Base-by-base conservation (phyloP, 78 protist genomes). In the Creolimax fragrantissima region DNA sequence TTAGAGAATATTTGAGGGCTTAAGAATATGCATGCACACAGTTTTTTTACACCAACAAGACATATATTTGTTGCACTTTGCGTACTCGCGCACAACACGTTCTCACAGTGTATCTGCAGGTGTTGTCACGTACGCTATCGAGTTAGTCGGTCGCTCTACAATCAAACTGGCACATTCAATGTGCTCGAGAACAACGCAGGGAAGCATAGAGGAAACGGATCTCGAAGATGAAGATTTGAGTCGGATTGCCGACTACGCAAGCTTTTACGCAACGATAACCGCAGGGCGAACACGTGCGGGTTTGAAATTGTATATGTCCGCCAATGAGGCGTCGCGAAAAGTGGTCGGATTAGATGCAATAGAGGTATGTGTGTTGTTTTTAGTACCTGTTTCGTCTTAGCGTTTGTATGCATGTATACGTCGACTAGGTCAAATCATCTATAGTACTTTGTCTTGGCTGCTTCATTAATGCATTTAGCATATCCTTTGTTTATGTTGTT, bases 331-430 rank as follows among this genome's bases (percentile, higher is more conserved):
- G 86, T 83, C 44, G 35, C 44, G 35, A 24, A 5, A 24, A 39
- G 86, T 2, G 86, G 7, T 0, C 37, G 86, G 0, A 24, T 11
- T 6, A 39, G 86, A 5, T 32, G 7, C 5, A 5, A 41, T 11
- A 24, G 7, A 5, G 7, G 86, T 83, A 41, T 83, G 86, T 83
- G 7, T 17, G 74, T 17, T 58, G 74, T 58, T 0, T 58, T 58
- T 58, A 58, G 74, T 58, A 24, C n/a, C n/a, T n/a, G n/a, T n/a
- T n/a, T n/a, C n/a, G n/a, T n/a, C n/a, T n/a, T n/a, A n/a, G n/a
- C n/a, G n/a, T n/a, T n/a, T n/a, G n/a, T n/a, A 58, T 83, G 86
- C 86, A 83, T 83, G 86, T 17, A 41, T 83, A 41, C 37, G 86
- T 83, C 6, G 7, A 24, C 37, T 36, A 39, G 86, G 7, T 6